phyloP scores from a whole-genome alignment of 2,329 filamentous ascomycete genomes.

The Aureobasidium mangrovei region DNA sequence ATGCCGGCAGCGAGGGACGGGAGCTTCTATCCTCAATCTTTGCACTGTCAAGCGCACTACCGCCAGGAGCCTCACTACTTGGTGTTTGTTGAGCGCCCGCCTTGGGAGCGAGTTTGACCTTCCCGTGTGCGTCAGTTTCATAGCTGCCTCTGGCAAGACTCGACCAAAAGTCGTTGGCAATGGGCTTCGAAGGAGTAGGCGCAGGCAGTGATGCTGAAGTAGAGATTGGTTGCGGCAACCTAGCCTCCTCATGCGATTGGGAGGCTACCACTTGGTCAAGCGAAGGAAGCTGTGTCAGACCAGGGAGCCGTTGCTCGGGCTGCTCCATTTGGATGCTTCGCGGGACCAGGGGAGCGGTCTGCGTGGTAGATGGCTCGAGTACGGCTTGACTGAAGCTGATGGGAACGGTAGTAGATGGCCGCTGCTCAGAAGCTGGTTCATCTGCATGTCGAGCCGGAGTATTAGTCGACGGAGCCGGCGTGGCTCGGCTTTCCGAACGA shows the following conservation, averaged over 20 bases:
- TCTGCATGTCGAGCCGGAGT: neutral
- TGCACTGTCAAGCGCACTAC: neutral
- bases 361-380: constrained; percentile 8
- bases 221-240: neutral
- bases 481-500: neutral
- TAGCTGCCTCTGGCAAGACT: constrained; percentile 3
- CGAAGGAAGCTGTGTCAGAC: neutral
- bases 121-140: constrained; percentile 2
- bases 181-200: neutral
- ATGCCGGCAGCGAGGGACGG: neutral
- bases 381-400: constrained; percentile 13
- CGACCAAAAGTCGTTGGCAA: constrained; percentile 13
- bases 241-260: neutral
- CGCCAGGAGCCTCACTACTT: neutral
- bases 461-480: neutral
- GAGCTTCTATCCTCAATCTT: neutral
- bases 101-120: constrained; percentile 5
- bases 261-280: constrained; percentile 9
- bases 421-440: neutral
- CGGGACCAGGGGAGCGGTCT: constrained; percentile 9
- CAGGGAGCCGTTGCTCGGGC: neutral
- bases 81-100: neutral
- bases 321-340: neutral
- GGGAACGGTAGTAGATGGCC: neutral
- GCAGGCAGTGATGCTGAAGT: neutral